Evolutionary conservation across 163 green algal species (phyloP).

Genomic region (Scenedesmus sp.): DNA sequence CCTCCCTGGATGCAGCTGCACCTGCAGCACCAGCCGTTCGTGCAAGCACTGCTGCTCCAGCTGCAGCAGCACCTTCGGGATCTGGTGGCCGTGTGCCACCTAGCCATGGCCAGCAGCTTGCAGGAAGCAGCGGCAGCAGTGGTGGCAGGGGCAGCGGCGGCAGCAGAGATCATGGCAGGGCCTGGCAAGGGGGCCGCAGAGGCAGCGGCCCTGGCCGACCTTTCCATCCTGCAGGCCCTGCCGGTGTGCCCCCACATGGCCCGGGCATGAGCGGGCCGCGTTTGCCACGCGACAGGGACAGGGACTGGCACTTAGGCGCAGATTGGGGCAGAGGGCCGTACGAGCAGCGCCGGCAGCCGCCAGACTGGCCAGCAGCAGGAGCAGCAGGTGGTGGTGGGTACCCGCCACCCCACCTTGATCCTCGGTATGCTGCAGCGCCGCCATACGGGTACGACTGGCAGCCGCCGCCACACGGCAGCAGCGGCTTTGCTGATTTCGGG

Average conservation of each 20-base stretch:
- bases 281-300: neutral
- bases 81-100: neutral
- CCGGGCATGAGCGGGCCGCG: neutral
- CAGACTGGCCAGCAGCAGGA: neutral
- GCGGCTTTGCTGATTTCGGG: neutral
- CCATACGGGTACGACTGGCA: neutral
- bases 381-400: neutral
- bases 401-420: neutral
- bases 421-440: neutral
- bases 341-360: neutral
- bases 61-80: neutral
- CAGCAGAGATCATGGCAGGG: neutral
- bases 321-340: neutral
- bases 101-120: neutral
- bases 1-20: neutral
- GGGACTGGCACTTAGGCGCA: neutral
- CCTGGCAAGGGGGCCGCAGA: neutral
- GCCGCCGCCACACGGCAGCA: neutral
- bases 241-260: neutral
- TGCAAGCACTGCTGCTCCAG: neutral
- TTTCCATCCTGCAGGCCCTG: neutral
- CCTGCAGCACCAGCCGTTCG: neutral
- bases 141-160: constrained; percentile 3
- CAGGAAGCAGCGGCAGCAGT: constrained; percentile 1
- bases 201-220: neutral